A percentile compares a stretch with the other conserved stretches of the same genome.
Evolutionary conservation across 208 protist genomes (phyloP).

Genomic region (Kentomonas sorsogonicus): DNA sequence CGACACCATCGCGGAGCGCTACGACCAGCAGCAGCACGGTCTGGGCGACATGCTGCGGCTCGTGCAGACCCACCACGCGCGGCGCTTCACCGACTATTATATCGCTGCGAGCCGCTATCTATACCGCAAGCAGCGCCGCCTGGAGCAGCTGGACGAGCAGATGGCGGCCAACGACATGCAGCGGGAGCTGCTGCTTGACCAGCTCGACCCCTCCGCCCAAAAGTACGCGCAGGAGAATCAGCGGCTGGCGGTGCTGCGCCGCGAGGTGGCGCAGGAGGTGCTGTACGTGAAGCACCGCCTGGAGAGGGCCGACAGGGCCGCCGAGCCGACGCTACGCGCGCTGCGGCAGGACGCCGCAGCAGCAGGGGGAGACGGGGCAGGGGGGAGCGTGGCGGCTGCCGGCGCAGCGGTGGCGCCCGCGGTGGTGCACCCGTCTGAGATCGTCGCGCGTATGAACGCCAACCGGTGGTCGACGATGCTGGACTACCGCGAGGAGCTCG

Average conservation of each 20-base stretch:
- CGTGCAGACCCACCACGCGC: conserved; percentile 83
- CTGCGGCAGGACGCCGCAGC: conserved; percentile 31
- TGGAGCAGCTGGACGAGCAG: conserved; percentile 67
- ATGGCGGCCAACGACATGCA: conserved; percentile 70
- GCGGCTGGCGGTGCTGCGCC: conserved; percentile 33
- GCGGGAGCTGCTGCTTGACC: conserved; percentile 62
- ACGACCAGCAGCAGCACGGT: conserved; percentile 81
- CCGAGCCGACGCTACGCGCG: conserved; percentile 70
- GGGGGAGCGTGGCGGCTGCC: no score
- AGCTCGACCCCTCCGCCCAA: conserved; percentile 73
- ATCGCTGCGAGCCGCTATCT: conserved; percentile 76
- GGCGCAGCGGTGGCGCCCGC: conserved; percentile 48
- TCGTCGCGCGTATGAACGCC: conserved; percentile 78
- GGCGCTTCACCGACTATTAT: conserved; percentile 87
- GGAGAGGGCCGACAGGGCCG: conserved; percentile 48
- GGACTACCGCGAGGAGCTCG: conserved; percentile 52
- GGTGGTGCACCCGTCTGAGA: conserved; percentile 72
- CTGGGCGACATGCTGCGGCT: conserved; percentile 73
- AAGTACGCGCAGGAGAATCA: conserved; percentile 66
- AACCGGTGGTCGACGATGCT: conserved; percentile 78
- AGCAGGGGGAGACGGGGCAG: neutral
- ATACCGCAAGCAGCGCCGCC: conserved; percentile 75
- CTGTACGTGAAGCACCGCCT: conserved; percentile 55
- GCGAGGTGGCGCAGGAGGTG: conserved; percentile 68
- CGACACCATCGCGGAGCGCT: conserved; percentile 78